Evolutionary conservation across 1,284 basidiomycete genomes (phyloP), one percentile per base, ranked within the genome.

Genomic region (Afroboletus lepidellus): DNA sequence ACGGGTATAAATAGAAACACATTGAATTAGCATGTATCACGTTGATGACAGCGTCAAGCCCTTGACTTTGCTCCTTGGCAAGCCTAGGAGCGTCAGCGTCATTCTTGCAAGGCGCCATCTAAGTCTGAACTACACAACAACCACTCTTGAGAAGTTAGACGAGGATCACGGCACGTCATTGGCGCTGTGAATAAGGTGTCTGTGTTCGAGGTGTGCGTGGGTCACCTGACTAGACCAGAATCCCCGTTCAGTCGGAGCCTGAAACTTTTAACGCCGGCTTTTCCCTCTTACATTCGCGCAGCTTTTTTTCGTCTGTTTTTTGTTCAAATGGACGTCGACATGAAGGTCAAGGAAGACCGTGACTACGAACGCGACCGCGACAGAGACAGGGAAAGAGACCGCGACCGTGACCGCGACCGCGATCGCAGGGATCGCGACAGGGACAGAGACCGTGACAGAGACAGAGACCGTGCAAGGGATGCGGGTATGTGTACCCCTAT

Each of bases 291-390:
- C 56, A 54, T 41, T 49, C 24, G 45, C 23, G 3, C 13, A 23
- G 3, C 20, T 34, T 46, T 54, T 49, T 51, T 47, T 38, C 30
- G 43, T 34, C 29, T 30, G 20, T 20, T 30, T 34, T 29, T 29
- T 32, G 16, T 54, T 53, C 62, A 38, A 60, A 90, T 90, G 87
- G 87, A 90, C 67, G 77, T 88, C 56, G 87, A 89, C 58, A 88
- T 87, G 85, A 85, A 86, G 69, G 74, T 69, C 61, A 88, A 87
- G 66, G 85, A 87, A 46, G 84, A 87, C 36, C 70, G 74, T 8
- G 85, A 87, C 27, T 84, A 83, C 46, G 77, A 79, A 66, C 57
- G 60, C 39, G 77, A 79, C 55, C 65, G 72, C 62, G 74, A 73
- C 39, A 69, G 76, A 65, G 75, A 82, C 50, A 69, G 75, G 50